A percentile compares a stretch with the other conserved stretches of the same genome.
phyloP scores from a whole-genome alignment of 73 alveolate species.

The Paramecium bursaria region DNA sequence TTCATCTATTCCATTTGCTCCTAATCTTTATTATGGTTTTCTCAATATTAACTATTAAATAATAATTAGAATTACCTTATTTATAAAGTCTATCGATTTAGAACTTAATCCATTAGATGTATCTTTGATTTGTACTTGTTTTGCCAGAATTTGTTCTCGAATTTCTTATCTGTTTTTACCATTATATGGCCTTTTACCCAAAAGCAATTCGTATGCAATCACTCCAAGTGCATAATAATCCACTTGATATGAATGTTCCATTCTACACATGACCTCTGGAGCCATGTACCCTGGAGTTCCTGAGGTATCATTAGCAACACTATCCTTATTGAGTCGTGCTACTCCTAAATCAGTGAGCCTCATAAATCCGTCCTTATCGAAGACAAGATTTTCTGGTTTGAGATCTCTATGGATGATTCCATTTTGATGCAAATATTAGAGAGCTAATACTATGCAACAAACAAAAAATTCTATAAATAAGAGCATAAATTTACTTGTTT shows the following conservation, averaged over 20 bases:
- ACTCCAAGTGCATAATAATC: conserved; percentile 85
- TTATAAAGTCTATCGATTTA: conserved; percentile 92
- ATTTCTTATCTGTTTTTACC: conserved; percentile 87
- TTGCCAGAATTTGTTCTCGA: conserved; percentile 73
- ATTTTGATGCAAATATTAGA: conserved; percentile 69
- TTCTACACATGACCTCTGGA: conserved; percentile 76
- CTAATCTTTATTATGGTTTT: conserved; percentile 86
- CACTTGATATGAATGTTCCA: conserved; percentile 68
- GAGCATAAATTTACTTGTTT: conserved; percentile 8
- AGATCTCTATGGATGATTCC: conserved; percentile 81
- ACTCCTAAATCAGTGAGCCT: conserved; percentile 82
- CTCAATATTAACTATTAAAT: conserved; percentile 65
- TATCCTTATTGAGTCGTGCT: conserved; percentile 76
- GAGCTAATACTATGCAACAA: conserved; percentile 72
- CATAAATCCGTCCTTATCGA: conserved; percentile 79
- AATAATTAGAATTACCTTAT: conserved; percentile 74
- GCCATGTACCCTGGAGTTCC: conserved; percentile 94
- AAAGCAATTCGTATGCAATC: conserved; percentile 76
- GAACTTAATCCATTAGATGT: conserved; percentile 81
- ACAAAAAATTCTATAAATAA: conserved; percentile 69
- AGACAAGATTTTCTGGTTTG: conserved; percentile 78
- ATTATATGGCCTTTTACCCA: conserved; percentile 87
- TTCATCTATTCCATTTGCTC: conserved; percentile 86
- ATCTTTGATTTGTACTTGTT: conserved; percentile 79
- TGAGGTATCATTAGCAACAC: conserved; percentile 80